A percentile compares a stretch with the other conserved stretches of the same genome.
phyloP scores from a whole-genome alignment of 495 filamentous ascomycete species.

The Jackrogersella minutella region DNA sequence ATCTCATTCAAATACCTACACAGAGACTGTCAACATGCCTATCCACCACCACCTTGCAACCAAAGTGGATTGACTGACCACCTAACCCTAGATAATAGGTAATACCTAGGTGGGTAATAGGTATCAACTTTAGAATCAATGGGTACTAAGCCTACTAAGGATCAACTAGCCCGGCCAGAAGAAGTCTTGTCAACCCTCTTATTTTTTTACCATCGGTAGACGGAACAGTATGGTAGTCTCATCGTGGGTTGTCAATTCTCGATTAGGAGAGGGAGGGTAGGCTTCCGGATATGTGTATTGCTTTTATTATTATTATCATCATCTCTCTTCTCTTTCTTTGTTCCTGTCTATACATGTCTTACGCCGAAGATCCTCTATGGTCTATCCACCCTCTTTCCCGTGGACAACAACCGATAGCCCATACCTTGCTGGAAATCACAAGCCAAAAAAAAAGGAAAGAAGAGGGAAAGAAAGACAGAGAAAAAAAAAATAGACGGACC shows the following conservation, averaged over 20 bases:
- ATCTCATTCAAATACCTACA: not conserved
- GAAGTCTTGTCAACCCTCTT: constrained; percentile 1
- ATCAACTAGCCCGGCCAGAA: constrained; percentile 2
- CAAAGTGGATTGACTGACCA: constrained; percentile 27
- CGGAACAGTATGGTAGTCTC: constrained; percentile 14
- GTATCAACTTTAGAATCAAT: constrained; percentile 5
- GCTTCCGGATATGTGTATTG: constrained; percentile 28
- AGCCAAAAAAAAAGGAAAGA: constrained; percentile 22
- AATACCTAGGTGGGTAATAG: no score
- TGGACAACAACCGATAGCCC: constrained; percentile 28
- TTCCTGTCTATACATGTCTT: constrained; percentile 21
- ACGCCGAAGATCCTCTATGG: constrained; percentile 24
- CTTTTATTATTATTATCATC: constrained; percentile 3
- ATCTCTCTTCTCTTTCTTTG: not conserved
- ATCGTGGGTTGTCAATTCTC: constrained; percentile 29
- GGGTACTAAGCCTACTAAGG: not conserved
- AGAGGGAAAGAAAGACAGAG: constrained; percentile 9
- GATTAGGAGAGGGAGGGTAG: constrained; percentile 38
- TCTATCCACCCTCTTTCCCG: constrained; percentile 19
- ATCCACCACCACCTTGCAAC: constrained; percentile 17
- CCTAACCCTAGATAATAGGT: no score
- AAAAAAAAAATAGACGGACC: not conserved
- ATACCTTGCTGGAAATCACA: constrained; percentile 36
- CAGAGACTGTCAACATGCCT: constrained; percentile 7
- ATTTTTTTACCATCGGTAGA: constrained; percentile 29